Evolutionary conservation across 148 eudicot species (phyloP).

Genomic region (Talinum fruticosum): DNA sequence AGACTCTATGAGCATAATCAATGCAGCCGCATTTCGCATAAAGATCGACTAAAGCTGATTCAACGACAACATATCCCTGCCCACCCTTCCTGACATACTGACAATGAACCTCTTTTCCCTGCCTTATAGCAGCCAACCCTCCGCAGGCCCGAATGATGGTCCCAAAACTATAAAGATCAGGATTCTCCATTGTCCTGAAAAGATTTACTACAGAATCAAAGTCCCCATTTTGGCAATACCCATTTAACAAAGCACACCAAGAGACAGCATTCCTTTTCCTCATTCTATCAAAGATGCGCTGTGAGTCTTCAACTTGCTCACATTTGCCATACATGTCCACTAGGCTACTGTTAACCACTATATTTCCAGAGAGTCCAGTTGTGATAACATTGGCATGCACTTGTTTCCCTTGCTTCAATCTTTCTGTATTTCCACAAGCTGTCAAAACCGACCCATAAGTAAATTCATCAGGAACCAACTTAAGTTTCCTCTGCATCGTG

Average conservation of each 20-base stretch:
- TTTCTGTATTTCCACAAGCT: slow-evolving; percentile 71
- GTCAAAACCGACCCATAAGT: slow-evolving; percentile 67
- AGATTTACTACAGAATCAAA: slow-evolving; percentile 49
- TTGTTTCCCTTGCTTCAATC: slow-evolving; percentile 61
- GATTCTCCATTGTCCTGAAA: slow-evolving; percentile 45
- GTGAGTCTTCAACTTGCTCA: slow-evolving; percentile 46
- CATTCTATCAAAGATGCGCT: slow-evolving; percentile 57
- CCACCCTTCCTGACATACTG: slow-evolving; percentile 64
- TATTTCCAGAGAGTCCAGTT: slow-evolving; percentile 43
- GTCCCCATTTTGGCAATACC: slow-evolving; percentile 70
- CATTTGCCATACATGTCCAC: slow-evolving; percentile 92
- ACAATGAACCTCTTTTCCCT: slow-evolving; percentile 79
- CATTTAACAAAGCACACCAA: slow-evolving; percentile 78
- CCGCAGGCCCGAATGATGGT: slow-evolving; percentile 83
- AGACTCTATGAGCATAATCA: slow-evolving; percentile 63
- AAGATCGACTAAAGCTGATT: slow-evolving; percentile 83
- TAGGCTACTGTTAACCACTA: slow-evolving; percentile 67
- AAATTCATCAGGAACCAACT: slow-evolving; percentile 50
- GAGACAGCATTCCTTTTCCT: slow-evolving; percentile 53
- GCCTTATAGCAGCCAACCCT: slow-evolving; percentile 67
- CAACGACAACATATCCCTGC: slow-evolving; percentile 55
- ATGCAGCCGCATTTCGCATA: slow-evolving; percentile 79
- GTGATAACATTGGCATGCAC: slow-evolving; percentile 53
- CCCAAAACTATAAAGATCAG: slow-evolving; percentile 72
- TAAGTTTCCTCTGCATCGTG: slow-evolving; percentile 41